Evolutionary conservation across 495 filamentous ascomycete genomes (phyloP).

Genomic region (Penicillium salamii): DNA sequence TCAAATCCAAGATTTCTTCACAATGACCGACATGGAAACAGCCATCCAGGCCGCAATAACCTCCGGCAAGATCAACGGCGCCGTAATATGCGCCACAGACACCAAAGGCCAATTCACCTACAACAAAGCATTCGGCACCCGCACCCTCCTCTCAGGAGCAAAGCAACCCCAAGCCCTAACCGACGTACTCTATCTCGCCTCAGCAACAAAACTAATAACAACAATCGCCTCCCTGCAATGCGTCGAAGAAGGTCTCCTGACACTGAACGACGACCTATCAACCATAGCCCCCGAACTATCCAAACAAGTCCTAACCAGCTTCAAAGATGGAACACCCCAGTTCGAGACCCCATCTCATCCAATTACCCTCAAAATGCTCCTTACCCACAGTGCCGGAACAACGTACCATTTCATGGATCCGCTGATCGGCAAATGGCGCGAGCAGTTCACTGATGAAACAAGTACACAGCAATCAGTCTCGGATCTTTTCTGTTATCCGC

Average conservation of each 20-base stretch:
- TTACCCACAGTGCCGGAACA: slow-evolving; percentile 50
- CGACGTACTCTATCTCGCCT: slow-evolving; percentile 31
- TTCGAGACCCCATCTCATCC: slow-evolving; percentile 24
- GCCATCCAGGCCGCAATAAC: slow-evolving; percentile 25
- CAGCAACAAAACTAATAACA: slow-evolving; percentile 22
- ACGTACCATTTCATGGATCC: slow-evolving; percentile 42
- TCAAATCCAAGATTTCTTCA: neutral
- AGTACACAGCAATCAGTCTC: slow-evolving; percentile 9
- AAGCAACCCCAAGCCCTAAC: slow-evolving; percentile 31
- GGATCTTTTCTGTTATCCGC: slow-evolving; percentile 32
- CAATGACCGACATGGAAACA: slow-evolving; percentile 17
- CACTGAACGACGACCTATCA: slow-evolving; percentile 38
- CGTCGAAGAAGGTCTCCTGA: slow-evolving; percentile 44
- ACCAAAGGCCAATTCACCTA: slow-evolving; percentile 23
- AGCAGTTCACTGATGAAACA: slow-evolving; percentile 21
- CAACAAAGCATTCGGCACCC: slow-evolving; percentile 26
- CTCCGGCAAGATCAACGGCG: slow-evolving; percentile 26
- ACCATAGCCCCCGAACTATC: slow-evolving; percentile 39
- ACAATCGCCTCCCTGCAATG: slow-evolving; percentile 41
- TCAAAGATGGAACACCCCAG: slow-evolving; percentile 24
- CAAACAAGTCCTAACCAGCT: slow-evolving; percentile 37
- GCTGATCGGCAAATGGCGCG: slow-evolving; percentile 32
- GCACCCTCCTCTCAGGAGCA: slow-evolving; percentile 37
- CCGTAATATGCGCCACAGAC: slow-evolving; percentile 23
- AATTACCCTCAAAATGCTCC: slow-evolving; percentile 44